phyloP scores from a whole-genome alignment of 2,329 filamentous ascomycete genomes.

The Emergomyces africanus region DNA sequence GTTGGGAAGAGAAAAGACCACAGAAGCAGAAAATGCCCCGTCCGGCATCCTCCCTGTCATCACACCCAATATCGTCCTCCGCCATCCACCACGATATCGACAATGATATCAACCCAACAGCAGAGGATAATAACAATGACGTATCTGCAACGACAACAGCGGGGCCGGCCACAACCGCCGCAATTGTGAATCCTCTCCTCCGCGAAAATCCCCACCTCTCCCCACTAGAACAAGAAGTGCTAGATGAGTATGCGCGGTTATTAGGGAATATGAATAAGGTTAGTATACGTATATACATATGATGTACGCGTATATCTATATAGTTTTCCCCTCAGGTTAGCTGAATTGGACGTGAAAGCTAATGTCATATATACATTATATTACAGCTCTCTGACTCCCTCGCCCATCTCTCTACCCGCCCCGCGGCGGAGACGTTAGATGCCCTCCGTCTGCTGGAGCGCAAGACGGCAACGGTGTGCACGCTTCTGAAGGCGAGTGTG shows the following conservation, averaged over 20 bases:
- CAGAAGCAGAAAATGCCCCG: constrained; percentile 4
- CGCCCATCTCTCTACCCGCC: constrained; percentile 48
- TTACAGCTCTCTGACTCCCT: constrained; percentile 23
- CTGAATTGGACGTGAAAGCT: background rate
- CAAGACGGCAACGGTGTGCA: constrained; percentile 91
- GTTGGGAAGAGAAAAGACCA: background rate
- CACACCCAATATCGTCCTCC: background rate
- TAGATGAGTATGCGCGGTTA: constrained; percentile 84
- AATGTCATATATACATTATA: background rate
- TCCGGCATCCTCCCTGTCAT: constrained; percentile 7
- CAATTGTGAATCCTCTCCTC: constrained; percentile 24
- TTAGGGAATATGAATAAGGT: constrained; percentile 88
- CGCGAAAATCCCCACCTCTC: constrained; percentile 38
- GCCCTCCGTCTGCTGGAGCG: constrained; percentile 77
- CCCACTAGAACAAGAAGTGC: constrained; percentile 80
- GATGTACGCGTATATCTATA: too few relatives aligned
- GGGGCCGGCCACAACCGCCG: constrained; percentile 5
- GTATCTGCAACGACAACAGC: background rate
- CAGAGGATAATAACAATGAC: background rate
- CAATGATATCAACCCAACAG: background rate
- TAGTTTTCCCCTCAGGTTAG: background rate
- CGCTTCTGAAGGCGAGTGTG: constrained; percentile 90
- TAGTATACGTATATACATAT: constrained; percentile 13
- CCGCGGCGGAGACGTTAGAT: constrained; percentile 65
- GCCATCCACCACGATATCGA: constrained; percentile 35